Evolutionary conservation across 768 basidiomycete species (phyloP).

Genomic region (Tulasnella sp.): DNA sequence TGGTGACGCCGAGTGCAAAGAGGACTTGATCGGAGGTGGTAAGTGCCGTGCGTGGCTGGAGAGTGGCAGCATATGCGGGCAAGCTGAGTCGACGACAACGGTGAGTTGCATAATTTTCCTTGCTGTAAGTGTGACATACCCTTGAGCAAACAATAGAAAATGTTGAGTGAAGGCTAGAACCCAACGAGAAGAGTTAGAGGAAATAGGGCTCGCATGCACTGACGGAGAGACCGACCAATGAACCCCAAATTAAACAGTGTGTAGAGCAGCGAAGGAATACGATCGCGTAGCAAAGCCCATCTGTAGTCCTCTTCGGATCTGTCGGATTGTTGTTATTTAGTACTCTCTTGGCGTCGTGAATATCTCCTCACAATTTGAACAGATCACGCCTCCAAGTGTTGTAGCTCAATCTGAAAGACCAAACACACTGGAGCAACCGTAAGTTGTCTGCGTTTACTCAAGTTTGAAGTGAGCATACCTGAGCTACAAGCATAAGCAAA

Average conservation of each 20-base stretch:
- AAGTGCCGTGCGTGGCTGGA: conserved; percentile 46
- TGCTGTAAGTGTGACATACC: conserved; percentile 20
- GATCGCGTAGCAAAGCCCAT: conserved; percentile 67
- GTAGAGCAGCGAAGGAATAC: conserved; percentile 49
- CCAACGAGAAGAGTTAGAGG: neutral
- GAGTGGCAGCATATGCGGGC: conserved; percentile 48
- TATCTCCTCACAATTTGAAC: conserved; percentile 52
- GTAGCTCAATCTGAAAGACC: conserved; percentile 50
- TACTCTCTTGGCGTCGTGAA: neutral
- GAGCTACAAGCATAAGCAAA: conserved; percentile 61
- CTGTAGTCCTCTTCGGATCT: conserved; percentile 88
- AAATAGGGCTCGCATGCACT: neutral
- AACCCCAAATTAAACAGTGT: conserved; percentile 61
- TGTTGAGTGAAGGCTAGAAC: conserved; percentile 64
- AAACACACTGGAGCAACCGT: conserved; percentile 25
- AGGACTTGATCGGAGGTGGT: conserved; percentile 61
- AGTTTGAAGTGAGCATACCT: conserved; percentile 35
- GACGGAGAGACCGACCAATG: conserved; percentile 44
- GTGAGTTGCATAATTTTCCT: neutral
- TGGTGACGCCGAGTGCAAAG: conserved; percentile 46
- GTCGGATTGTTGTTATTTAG: conserved; percentile 10
- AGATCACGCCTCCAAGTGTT: conserved; percentile 81
- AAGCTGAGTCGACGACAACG: conserved; percentile 27
- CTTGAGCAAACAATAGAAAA: conserved; percentile 66
- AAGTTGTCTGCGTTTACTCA: neutral